These are phyloP conservation scores for Debaryomyces hansenii DNA, from an alignment of 805 yeast species.

Conservation along the genomic window DNA sequence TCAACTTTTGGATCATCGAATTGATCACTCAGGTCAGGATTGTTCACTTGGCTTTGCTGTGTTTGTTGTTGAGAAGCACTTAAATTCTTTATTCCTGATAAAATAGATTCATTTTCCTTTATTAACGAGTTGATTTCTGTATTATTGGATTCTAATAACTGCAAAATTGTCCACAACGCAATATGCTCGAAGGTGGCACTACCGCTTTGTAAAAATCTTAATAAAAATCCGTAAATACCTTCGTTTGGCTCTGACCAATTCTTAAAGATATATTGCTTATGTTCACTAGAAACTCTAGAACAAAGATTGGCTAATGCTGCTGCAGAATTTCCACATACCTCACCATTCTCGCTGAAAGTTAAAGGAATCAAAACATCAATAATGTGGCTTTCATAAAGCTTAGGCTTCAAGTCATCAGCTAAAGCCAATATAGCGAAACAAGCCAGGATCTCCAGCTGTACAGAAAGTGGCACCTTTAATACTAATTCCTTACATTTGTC, in stretches of 20 bases:
- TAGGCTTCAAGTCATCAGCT: slow-evolving; percentile 90
- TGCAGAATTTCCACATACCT: slow-evolving; percentile 97
- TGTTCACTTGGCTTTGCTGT: slow-evolving; percentile 21
- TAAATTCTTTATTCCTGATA: slow-evolving; percentile 53
- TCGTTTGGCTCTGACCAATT: slow-evolving; percentile 80
- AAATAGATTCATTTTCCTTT: slow-evolving; percentile 53
- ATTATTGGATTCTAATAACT: slow-evolving; percentile 85
- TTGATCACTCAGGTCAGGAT: slow-evolving; percentile 31
- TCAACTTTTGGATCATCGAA: slow-evolving; percentile 64
- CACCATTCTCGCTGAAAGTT: slow-evolving; percentile 83
- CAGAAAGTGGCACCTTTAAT: slow-evolving; percentile 80
- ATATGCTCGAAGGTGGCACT: slow-evolving; percentile 97
- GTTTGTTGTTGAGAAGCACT: slow-evolving; percentile 39
- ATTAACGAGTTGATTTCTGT: slow-evolving; percentile 55
- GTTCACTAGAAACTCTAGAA: slow-evolving; percentile 78
- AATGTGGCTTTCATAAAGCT: slow-evolving; percentile 78
- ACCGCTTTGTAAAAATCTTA: slow-evolving; percentile 74
- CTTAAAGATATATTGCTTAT: slow-evolving; percentile 67
- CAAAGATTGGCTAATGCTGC: slow-evolving; percentile 97
- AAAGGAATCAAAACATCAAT: slow-evolving; percentile 88
- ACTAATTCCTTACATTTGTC: slow-evolving; percentile 89
- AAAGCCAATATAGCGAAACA: slow-evolving; percentile 95
- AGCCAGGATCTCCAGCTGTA: slow-evolving; percentile 94
- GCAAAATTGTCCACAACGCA: slow-evolving; percentile 95
- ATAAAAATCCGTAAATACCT: slow-evolving; percentile 82